Evolutionary conservation across 495 filamentous ascomycete genomes (phyloP), one percentile per base, ranked within the genome.

Genomic region (Neurospora intermedia): DNA sequence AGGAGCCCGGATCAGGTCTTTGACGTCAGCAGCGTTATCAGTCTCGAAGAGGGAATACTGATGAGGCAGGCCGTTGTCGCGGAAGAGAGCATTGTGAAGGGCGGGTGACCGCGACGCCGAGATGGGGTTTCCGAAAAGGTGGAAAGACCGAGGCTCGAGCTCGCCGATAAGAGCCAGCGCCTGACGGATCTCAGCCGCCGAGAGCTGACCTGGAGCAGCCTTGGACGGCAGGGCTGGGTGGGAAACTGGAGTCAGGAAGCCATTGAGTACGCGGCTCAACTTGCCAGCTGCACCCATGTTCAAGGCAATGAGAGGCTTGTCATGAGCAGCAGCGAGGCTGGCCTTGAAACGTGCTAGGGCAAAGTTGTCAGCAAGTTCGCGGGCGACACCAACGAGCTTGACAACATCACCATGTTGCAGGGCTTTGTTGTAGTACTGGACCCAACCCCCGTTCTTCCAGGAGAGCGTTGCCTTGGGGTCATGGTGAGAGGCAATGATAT

Each of bases 401-500:
- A 97, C 93, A 70, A 97, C 85, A 81, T 98, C 94, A 66, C 94
- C 96, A 76, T 91, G 91, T 74, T 93, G 89, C 39, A 97, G 84
- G 20, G 94, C 94, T 77, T 88, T 90, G 82, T 96, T 97, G 85
- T 94, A 97, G 84, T 87, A 91, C 48, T 88, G 87, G 70, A 94
- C 88, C 96, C 94, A 98, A 39, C 91, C 93, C 71, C 91, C 92
- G 77, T 95, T 94, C 76, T 84, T 88, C 96, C 96, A 99, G 2
- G 91, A 93, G 6, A 98, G 85, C 69, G 87, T 85, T 23, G 89
- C 91, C 73, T 89, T 80, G 13, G 94, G 92, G 80, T 98, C 96
- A 78, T 98, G 95, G 81, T 98, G 95, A 0, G 95, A 98, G 18
- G 96, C 94, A 73, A 99, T 96, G 78, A 99, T 92, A 75, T 89